Evolutionary conservation across 2,329 filamentous ascomycete genomes (phyloP), one percentile per base, ranked within the genome.

Genomic region (Sporothrix brasiliensis): DNA sequence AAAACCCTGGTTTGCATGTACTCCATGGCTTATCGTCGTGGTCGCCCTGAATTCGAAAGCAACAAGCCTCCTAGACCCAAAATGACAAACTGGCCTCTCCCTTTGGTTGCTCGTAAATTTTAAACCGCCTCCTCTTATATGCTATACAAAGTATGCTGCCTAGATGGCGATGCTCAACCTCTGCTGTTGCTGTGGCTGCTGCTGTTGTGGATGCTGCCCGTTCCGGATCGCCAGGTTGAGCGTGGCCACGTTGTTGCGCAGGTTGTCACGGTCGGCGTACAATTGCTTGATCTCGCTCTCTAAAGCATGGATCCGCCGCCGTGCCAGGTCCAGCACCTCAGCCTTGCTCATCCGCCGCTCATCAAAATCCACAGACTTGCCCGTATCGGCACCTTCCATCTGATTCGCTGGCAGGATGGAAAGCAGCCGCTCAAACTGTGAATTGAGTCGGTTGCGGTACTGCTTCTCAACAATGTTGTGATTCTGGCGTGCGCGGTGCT

Each of bases 391-490:
- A 3, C 34, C 58, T 21, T 72, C 71, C 6, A 69, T 14, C 52
- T 73, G 72, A 50, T 72, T 72, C 14, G 71, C 70, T 1, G 81
- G 81, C 0, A 84, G 77, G 0, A 80, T 79, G 50, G 78, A 77
- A 1, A 83, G 77, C 14, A 84, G 79, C 56, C 77, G 77, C 74
- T 83, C 81, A 70, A 83, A 84, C 75, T 84, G 81, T 2, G 77
- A 76, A 71, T 83, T 84, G 47, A 84, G 80, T 30, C 82, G 77
- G 76, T 83, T 82, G 49, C 82, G 81, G 76, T 84, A 84, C 74
- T 83, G 81, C 74, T 83, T 82, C 76, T 84, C 82, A 10, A 83
- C 82, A 67, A 83, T 80, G 75, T 84, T 84, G 74, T 84, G 82
- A 58, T 78, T 79, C 72, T 73, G 71, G 47, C 73, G 73, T 2